These are phyloP conservation scores for Chaetomidium leptoderma DNA, from an alignment of 495 filamentous ascomycete genomes.

Conservation along the genomic window DNA sequence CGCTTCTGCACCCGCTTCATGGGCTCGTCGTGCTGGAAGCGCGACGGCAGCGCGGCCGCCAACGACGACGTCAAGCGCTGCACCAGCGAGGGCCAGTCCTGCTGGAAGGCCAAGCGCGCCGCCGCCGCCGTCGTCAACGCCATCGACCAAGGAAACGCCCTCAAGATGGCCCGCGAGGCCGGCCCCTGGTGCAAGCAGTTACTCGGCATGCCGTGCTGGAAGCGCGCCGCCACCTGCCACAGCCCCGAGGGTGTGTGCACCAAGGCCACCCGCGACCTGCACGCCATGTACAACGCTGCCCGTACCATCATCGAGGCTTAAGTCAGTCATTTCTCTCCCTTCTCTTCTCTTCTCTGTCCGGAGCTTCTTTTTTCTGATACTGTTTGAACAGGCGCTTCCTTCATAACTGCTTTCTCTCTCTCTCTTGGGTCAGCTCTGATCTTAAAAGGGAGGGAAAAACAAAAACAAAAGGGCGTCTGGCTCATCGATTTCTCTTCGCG, in stretches of 20 bases:
- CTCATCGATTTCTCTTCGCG: not conserved
- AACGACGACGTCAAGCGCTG: constrained; percentile 26
- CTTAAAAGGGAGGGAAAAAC: not conserved
- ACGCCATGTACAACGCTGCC: constrained; percentile 33
- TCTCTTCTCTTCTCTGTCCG: not conserved
- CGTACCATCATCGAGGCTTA: constrained; percentile 32
- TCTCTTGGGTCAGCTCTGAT: constrained; percentile 1
- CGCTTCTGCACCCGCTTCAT: constrained; percentile 12
- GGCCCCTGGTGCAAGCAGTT: constrained; percentile 6
- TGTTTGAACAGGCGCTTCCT: not conserved
- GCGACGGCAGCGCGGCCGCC: constrained; percentile 11
- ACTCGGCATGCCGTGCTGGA: constrained; percentile 17
- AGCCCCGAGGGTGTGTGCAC: constrained; percentile 30
- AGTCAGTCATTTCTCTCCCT: constrained; percentile 9
- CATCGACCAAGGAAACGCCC: constrained; percentile 24
- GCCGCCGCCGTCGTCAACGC: constrained; percentile 34
- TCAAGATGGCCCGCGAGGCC: constrained; percentile 20
- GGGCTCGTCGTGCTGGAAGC: constrained; percentile 16
- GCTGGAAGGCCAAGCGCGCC: constrained; percentile 35
- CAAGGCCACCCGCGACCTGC: constrained; percentile 36
- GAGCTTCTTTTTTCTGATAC: not conserved
- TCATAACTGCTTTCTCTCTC: not conserved
- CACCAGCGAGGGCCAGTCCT: constrained; percentile 27
- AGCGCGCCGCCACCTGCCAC: constrained; percentile 30
- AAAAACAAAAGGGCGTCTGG: not conserved